Evolutionary conservation across 2,329 filamentous ascomycete species (phyloP).

Genomic region (Stachybotrys chlorohalonatus): DNA sequence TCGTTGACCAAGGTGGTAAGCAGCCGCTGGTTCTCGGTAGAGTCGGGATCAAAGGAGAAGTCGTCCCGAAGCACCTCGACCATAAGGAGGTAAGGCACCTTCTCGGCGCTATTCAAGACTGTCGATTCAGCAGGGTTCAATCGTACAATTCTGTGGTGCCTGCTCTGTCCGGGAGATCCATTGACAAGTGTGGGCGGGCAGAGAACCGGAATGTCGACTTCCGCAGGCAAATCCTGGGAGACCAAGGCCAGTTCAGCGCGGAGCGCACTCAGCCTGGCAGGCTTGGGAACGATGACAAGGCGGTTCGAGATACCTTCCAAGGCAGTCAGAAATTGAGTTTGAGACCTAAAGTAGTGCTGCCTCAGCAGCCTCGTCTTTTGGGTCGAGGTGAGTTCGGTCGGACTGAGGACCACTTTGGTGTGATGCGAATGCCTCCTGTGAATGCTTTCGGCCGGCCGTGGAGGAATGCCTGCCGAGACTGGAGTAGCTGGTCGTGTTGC

Average conservation of each 20-base stretch:
- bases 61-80: constrained; percentile 74
- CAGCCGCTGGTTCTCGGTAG: constrained; percentile 61
- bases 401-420: constrained; percentile 45
- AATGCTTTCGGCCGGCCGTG: constrained; percentile 38
- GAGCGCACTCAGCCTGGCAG: constrained; percentile 69
- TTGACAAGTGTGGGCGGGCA: constrained; percentile 67
- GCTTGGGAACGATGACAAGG: constrained; percentile 74
- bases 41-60: constrained; percentile 72
- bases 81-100: constrained; percentile 79
- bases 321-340: constrained; percentile 73
- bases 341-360: constrained; percentile 74
- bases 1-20: constrained; percentile 48
- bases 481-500: constrained; percentile 48
- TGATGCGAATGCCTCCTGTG: constrained; percentile 53
- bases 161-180: constrained; percentile 64
- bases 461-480: constrained; percentile 41
- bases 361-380: constrained; percentile 66
- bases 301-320: constrained; percentile 78
- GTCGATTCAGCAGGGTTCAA: constrained; percentile 78
- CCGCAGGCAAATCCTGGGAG: constrained; percentile 70
- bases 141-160: constrained; percentile 74
- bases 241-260: constrained; percentile 74
- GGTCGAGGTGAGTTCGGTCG: constrained; percentile 50
- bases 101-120: constrained; percentile 77
- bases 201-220: constrained; percentile 76